Base-by-base conservation (phyloP, 148 eudicot genomes). In the Heliamphora exappendiculata region DNA sequence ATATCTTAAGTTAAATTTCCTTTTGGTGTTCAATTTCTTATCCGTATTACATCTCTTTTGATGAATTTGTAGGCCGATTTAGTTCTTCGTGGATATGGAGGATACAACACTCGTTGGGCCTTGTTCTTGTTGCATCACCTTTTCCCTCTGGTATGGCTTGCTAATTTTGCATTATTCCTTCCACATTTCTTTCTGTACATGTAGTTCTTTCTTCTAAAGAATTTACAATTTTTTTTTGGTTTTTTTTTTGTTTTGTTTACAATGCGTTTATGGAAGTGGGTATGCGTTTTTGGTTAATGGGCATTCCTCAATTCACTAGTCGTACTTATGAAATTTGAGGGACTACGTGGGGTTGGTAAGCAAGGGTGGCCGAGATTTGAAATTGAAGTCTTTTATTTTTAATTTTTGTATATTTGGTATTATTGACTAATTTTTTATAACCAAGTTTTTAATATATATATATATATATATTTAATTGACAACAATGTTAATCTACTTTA, bases 81-180 rank as follows among this genome's bases (percentile, higher is more conserved):
- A 24, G 71, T 93, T 34, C 87, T 84, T 50, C 88, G 98, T 63
- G 98, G 98, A 9, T 93, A 89, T 80, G 88, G 94, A 77, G 98
- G 98, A 54, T 93, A 93, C 79, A 93, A 81, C 37, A 89, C 94
- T 19, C 89, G 90, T 73, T 89, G 93, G 96, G 98, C 98, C 62
- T 78, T 91, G 75, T 91, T 88, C 81, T 81, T 93, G 41, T 77
- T 93, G 82, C 89, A 87, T 75, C 96, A 87, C 33, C 79, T 91
- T 67, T 93, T 93, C 83, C 94, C 94, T 55, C 79, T 91, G 90
- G 98, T 93, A 89, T 20, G 8, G 7, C 26, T 14, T 14, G n/a
- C n/a, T n/a, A n/a, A n/a, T 69, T 44, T 7, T 7, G 41, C 58
- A 50, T 34, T 34, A 60, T 71, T 70, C 2, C n/a, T n/a, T n/a